phyloP scores from a whole-genome alignment of 129 eudicot species.

The Arctium minus region DNA sequence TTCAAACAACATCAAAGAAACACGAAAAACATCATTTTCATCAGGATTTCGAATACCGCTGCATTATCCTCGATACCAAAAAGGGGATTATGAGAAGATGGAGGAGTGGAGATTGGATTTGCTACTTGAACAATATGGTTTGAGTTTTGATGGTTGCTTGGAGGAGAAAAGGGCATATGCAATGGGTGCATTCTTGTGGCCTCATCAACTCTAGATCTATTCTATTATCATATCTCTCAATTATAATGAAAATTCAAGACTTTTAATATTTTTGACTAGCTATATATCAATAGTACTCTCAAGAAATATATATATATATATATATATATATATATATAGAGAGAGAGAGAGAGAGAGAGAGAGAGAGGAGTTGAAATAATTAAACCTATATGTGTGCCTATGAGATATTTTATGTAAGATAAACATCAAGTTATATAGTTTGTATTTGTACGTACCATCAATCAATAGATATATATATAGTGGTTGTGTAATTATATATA shows the following conservation, averaged over 20 bases:
- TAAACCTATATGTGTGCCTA: neutral
- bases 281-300: no score
- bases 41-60: slow-evolving; percentile 18
- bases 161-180: slow-evolving; percentile 27
- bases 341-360: no score
- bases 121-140: slow-evolving; percentile 27
- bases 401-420: neutral
- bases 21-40: neutral
- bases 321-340: no score
- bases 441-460: neutral
- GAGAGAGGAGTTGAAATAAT: no score
- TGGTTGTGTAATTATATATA: neutral
- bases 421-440: neutral
- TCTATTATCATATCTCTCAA: no score
- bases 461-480: neutral
- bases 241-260: no score
- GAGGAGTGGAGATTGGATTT: slow-evolving; percentile 30
- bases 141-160: slow-evolving; percentile 10
- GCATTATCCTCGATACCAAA: slow-evolving; percentile 30
- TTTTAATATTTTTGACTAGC: no score
- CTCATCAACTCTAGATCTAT: slow-evolving; percentile 9
- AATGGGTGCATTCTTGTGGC: slow-evolving; percentile 33
- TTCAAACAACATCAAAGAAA: neutral
- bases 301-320: neutral
- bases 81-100: slow-evolving; percentile 26